phyloP scores from a whole-genome alignment of 768 basidiomycete species.

The Naganishia antarctica region DNA sequence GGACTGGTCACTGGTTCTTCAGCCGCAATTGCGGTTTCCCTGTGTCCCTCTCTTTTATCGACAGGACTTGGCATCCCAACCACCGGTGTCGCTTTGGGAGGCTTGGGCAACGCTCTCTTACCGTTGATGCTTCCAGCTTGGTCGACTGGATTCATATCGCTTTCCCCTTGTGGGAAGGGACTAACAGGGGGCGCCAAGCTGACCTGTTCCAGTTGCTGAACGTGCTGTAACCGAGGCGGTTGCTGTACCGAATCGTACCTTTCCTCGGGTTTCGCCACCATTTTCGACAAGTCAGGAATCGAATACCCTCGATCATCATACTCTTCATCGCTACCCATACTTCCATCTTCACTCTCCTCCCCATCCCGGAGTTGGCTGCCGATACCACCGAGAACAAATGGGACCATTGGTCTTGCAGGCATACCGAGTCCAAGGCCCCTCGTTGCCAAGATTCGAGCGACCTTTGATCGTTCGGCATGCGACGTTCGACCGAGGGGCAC shows the following conservation, averaged over 20 bases:
- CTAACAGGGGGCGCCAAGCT: slow-evolving; percentile 2
- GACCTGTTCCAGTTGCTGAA: neutral
- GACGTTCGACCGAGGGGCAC: slow-evolving; percentile 43
- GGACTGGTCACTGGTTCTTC: slow-evolving; percentile 24
- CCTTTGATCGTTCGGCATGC: slow-evolving; percentile 40
- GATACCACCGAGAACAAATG: slow-evolving; percentile 24
- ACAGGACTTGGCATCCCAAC: slow-evolving; percentile 41
- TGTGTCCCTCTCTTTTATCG: slow-evolving; percentile 13
- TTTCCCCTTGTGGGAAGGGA: neutral
- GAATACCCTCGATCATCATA: slow-evolving; percentile 24
- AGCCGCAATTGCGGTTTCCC: slow-evolving; percentile 32
- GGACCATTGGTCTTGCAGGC: slow-evolving; percentile 39
- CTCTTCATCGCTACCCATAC: slow-evolving; percentile 19
- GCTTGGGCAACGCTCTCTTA: slow-evolving; percentile 37
- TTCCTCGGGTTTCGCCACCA: neutral
- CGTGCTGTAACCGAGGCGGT: neutral
- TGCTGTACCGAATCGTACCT: neutral
- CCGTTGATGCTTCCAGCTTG: slow-evolving; percentile 1
- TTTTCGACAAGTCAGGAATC: neutral
- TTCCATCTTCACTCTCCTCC: slow-evolving; percentile 29
- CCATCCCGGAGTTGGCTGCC: neutral
- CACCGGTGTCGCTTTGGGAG: slow-evolving; percentile 38
- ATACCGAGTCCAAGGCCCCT: slow-evolving; percentile 45
- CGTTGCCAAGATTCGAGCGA: slow-evolving; percentile 44
- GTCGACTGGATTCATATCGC: neutral